Conservation (phyloP, 805 yeast genomes). For the Candida glaebosa region DNA sequence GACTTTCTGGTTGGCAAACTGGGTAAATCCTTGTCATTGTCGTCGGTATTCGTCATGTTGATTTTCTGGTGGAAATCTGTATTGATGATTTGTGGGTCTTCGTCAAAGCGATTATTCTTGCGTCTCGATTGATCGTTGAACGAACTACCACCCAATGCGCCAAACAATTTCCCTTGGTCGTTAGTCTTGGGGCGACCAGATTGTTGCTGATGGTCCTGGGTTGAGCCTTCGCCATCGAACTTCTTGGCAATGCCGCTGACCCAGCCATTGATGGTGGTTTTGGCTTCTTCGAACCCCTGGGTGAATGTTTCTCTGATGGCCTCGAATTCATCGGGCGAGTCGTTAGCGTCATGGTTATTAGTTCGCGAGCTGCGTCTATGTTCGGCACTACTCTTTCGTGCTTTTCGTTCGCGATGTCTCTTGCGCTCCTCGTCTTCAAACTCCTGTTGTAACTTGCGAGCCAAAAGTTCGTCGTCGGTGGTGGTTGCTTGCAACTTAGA, state of each 20-base stretch:
- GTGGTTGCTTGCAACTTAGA: constrained; percentile 2
- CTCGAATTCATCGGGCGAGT: constrained; percentile 54
- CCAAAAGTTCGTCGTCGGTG: constrained; percentile 73
- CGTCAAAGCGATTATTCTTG: constrained; percentile 37
- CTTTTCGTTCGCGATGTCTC: constrained; percentile 21
- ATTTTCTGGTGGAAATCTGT: constrained; percentile 48
- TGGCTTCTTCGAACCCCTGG: constrained; percentile 79
- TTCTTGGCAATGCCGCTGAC: constrained; percentile 63
- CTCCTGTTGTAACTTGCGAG: constrained; percentile 73
- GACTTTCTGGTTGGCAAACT: constrained; percentile 8
- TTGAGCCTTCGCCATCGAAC: constrained; percentile 23
- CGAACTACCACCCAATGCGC: constrained; percentile 47
- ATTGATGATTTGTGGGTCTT: constrained; percentile 52
- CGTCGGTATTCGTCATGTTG: constrained; percentile 37
- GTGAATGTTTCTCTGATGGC: constrained; percentile 64
- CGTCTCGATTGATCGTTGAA: constrained; percentile 11
- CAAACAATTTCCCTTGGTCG: constrained; percentile 34
- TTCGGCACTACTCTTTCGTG: constrained; percentile 9
- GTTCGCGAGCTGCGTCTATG: constrained; percentile 8
- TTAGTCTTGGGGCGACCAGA: constrained; percentile 4
- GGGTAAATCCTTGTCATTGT: constrained; percentile 12
- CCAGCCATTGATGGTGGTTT: constrained; percentile 74
- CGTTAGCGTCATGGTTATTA: constrained; percentile 17
- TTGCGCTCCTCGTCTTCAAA: constrained; percentile 43
- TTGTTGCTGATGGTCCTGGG: constrained; percentile 10